phyloP scores from a whole-genome alignment of 257 asterid genomes.

The Verbascum thapsus region DNA sequence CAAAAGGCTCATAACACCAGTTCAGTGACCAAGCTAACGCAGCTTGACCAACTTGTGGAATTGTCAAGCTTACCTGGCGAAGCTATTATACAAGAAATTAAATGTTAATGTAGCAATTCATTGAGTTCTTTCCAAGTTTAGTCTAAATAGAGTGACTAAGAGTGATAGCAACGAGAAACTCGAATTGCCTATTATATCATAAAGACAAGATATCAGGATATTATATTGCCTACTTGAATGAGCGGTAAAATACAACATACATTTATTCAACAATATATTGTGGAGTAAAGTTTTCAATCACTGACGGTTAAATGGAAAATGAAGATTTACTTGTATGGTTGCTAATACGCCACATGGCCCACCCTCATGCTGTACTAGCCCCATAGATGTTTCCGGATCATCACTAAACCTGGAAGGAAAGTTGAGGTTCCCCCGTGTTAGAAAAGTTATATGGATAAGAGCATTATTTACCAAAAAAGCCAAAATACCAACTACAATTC shows the following conservation, averaged over 20 bases:
- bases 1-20: too few species aligned
- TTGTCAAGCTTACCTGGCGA: background rate
- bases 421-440: constrained; percentile 25
- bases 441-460: constrained; percentile 25
- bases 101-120: background rate
- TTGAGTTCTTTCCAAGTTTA: background rate
- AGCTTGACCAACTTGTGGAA: too few species aligned
- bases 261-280: constrained; percentile 2
- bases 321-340: constrained; percentile 62
- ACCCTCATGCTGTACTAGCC: constrained; percentile 83
- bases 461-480: constrained; percentile 1
- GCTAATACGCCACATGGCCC: constrained; percentile 87
- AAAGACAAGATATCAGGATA: background rate
- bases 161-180: background rate
- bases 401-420: constrained; percentile 58
- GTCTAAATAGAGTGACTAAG: background rate
- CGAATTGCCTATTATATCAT: background rate
- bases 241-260: background rate
- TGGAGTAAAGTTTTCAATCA: background rate
- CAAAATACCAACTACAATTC: constrained; percentile 1
- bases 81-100: background rate
- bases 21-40: too few species aligned
- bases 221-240: too few species aligned
- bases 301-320: constrained; percentile 24
- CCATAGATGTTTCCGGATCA: constrained; percentile 78